These are phyloP conservation scores for Leccinum rimulosum DNA, from an alignment of 768 basidiomycete species.

Conservation along the genomic window DNA sequence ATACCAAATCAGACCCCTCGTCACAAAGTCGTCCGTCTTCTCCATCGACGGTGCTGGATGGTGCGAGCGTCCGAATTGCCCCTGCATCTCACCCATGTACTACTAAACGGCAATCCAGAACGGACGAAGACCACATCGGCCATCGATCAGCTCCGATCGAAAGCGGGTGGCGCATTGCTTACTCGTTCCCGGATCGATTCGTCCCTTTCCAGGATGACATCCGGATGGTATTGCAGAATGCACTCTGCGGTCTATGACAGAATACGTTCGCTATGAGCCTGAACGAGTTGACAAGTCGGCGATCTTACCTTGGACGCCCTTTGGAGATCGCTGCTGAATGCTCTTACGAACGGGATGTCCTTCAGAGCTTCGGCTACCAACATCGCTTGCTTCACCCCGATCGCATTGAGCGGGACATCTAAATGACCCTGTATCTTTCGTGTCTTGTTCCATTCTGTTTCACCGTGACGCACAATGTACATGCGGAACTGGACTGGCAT, in stretches of 20 bases:
- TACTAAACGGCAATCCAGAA: conserved; percentile 23
- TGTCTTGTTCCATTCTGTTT: conserved; percentile 66
- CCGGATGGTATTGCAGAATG: conserved; percentile 55
- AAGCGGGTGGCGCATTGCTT: conserved; percentile 16
- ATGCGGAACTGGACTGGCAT: conserved; percentile 42
- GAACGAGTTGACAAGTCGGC: neutral
- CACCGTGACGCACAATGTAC: conserved; percentile 75
- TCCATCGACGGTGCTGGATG: conserved; percentile 25
- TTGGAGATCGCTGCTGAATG: conserved; percentile 69
- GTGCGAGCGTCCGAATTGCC: conserved; percentile 28
- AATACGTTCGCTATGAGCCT: neutral
- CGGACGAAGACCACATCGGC: neutral
- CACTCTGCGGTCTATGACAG: conserved; percentile 58
- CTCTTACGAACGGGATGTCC: conserved; percentile 52
- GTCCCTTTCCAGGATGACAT: conserved; percentile 41
- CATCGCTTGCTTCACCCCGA: conserved; percentile 57
- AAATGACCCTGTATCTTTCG: conserved; percentile 74
- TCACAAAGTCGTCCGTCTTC: conserved; percentile 36
- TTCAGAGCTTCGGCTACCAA: conserved; percentile 54
- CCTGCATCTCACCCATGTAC: conserved; percentile 65
- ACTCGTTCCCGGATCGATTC: conserved; percentile 66
- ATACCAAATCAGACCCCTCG: conserved; percentile 66
- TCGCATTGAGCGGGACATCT: conserved; percentile 64
- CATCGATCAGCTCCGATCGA: neutral
- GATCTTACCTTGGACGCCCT: conserved; percentile 61